Evolutionary conservation across 1,284 basidiomycete species (phyloP).

Genomic region (Ceratobasidium sp.): DNA sequence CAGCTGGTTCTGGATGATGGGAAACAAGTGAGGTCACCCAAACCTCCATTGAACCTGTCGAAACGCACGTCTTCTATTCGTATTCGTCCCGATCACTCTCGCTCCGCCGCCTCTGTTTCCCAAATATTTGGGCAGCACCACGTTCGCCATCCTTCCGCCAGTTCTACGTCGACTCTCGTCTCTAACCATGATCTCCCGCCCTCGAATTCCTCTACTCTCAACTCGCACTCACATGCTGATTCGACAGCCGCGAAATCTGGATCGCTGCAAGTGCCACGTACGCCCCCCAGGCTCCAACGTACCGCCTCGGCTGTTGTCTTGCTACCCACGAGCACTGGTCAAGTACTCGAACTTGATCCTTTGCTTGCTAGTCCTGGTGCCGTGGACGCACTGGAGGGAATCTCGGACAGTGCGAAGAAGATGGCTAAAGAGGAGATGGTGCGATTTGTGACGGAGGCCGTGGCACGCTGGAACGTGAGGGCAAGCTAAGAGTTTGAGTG

Average conservation of each 20-base stretch:
- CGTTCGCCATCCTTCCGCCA: conserved; percentile 48
- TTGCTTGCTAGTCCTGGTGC: conserved; percentile 70
- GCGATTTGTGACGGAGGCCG: conserved; percentile 68
- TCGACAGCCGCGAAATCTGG: conserved; percentile 4
- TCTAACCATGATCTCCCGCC: conserved; percentile 22
- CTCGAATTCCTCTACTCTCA: conserved; percentile 30
- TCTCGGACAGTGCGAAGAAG: conserved; percentile 79
- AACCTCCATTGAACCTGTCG: conserved; percentile 26
- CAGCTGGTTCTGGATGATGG: conserved; percentile 41
- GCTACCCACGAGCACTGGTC: conserved; percentile 75
- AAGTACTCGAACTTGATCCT: conserved; percentile 78
- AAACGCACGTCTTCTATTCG: conserved; percentile 54
- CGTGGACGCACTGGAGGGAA: conserved; percentile 74
- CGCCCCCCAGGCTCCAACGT: conserved; percentile 16
- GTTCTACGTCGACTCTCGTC: conserved; percentile 28
- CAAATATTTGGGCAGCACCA: conserved; percentile 60
- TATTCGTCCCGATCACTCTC: conserved; percentile 19
- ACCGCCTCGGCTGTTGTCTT: conserved; percentile 61
- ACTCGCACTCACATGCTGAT: conserved; percentile 45
- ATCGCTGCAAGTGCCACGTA: conserved; percentile 17
- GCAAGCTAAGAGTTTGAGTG: background rate
- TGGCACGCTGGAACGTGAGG: conserved; percentile 68
- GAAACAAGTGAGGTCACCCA: conserved; percentile 41
- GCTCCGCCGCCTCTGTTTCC: conserved; percentile 1
- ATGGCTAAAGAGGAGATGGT: conserved; percentile 77